A percentile compares a stretch with the other conserved stretches of the same genome.
phyloP scores from a whole-genome alignment of 345 rosid genomes.

The Salix arbutifolia region DNA sequence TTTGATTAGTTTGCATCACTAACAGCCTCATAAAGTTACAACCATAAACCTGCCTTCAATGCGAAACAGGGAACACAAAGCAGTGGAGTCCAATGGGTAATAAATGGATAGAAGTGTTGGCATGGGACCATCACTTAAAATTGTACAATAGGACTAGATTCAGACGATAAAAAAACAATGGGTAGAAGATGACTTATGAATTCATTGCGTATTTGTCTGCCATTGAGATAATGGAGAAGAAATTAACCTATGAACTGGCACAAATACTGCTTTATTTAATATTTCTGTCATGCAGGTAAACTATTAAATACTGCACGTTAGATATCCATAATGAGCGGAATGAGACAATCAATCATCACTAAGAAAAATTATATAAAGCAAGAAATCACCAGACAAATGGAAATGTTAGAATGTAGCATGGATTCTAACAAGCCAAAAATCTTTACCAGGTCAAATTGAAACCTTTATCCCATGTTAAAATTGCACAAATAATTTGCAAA shows the following conservation, averaged over 20 bases:
- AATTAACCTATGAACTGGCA: not conserved
- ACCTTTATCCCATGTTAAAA: not conserved
- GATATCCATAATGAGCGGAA: not conserved
- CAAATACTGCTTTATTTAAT: not conserved
- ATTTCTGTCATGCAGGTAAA: not conserved
- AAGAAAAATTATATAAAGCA: not conserved
- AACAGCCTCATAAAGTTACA: not conserved
- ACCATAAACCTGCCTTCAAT: not conserved
- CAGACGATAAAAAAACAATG: not conserved
- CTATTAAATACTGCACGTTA: not conserved
- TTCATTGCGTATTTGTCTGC: not conserved
- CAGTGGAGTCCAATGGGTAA: not conserved
- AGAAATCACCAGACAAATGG: not conserved
- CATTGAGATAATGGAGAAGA: not conserved
- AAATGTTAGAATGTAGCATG: not conserved
- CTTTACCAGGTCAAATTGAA: not conserved
- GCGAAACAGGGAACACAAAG: not conserved
- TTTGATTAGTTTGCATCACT: not conserved
- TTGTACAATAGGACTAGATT: not conserved
- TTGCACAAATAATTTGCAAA: not conserved
- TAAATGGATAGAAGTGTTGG: not conserved
- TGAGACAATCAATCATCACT: not conserved
- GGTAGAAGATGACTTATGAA: not conserved
- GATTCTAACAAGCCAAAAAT: not conserved
- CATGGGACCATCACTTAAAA: not conserved